These are phyloP conservation scores for Ceraceosorus guamensis DNA, from an alignment of 1,284 basidiomycete species.

Conservation along the genomic window DNA sequence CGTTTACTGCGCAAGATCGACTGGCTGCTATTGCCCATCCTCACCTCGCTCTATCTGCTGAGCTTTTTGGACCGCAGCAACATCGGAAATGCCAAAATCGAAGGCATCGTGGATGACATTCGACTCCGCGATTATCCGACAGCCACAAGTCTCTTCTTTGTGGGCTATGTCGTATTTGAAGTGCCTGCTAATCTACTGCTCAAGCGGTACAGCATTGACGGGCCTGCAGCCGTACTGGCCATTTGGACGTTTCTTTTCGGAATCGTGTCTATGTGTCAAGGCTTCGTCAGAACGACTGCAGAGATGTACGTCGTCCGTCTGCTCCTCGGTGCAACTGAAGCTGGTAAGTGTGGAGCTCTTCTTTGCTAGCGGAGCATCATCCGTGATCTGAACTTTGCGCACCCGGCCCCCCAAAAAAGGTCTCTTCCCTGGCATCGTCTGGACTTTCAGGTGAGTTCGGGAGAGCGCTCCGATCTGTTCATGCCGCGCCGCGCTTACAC, in stretches of 20 bases:
- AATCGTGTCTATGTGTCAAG: slow-evolving; percentile 58
- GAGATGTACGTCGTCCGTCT: slow-evolving; percentile 59
- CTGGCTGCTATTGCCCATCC: slow-evolving; percentile 27
- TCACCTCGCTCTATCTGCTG: slow-evolving; percentile 20
- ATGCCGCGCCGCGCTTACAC: no score
- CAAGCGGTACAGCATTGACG: slow-evolving; percentile 44
- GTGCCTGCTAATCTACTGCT: slow-evolving; percentile 44
- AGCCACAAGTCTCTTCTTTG: slow-evolving; percentile 26
- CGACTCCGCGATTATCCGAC: slow-evolving; percentile 25
- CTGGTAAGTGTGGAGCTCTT: no score
- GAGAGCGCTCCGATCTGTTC: no score
- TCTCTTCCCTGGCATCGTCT: slow-evolving; percentile 59
- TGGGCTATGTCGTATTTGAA: slow-evolving; percentile 31
- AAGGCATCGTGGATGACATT: slow-evolving; percentile 26
- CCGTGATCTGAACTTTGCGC: no score
- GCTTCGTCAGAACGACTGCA: slow-evolving; percentile 56
- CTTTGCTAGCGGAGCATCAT: no score
- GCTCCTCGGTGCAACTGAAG: background rate
- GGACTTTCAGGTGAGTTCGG: slow-evolving; percentile 55
- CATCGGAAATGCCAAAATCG: slow-evolving; percentile 32
- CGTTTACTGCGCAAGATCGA: slow-evolving; percentile 33
- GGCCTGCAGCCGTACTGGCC: slow-evolving; percentile 59
- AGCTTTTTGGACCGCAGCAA: slow-evolving; percentile 30
- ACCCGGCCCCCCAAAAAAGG: slow-evolving; percentile 5
- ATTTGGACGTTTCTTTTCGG: slow-evolving; percentile 59